These are phyloP conservation scores for Leucosporidium creatinivorum DNA, from an alignment of 768 basidiomycete genomes.

Conservation along the genomic window DNA sequence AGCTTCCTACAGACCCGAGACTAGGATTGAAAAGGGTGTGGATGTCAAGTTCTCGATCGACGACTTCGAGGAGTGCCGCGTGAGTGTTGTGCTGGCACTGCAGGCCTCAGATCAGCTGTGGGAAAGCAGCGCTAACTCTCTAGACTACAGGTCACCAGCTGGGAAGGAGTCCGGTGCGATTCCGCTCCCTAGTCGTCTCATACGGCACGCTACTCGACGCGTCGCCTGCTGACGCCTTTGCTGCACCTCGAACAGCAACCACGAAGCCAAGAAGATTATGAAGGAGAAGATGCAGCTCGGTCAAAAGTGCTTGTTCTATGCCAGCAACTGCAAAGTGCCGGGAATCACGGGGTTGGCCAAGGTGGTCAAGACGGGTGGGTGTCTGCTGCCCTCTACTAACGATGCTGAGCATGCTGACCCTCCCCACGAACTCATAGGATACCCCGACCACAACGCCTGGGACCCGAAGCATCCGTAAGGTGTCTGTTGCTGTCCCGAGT, in stretches of 20 bases:
- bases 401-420: too few relatives aligned
- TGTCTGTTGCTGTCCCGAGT: not conserved
- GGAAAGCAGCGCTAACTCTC: not conserved
- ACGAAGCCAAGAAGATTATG: slow-evolving; percentile 33
- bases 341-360: slow-evolving; percentile 76
- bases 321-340: slow-evolving; percentile 71
- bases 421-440: slow-evolving; percentile 51
- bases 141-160: slow-evolving; percentile 13
- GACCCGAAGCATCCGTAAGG: slow-evolving; percentile 39
- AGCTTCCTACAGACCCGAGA: too few relatives aligned
- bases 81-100: too few relatives aligned
- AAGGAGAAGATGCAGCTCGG: slow-evolving; percentile 25
- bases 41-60: too few relatives aligned
- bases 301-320: slow-evolving; percentile 51
- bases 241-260: slow-evolving; percentile 25
- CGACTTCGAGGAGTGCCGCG: too few relatives aligned
- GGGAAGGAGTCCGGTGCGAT: slow-evolving; percentile 26
- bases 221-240: not conserved
- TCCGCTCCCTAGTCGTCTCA: not conserved
- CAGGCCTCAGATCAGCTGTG: not conserved
- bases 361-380: slow-evolving; percentile 51
- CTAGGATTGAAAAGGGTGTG: too few relatives aligned
- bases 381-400: too few relatives aligned
- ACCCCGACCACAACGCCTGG: slow-evolving; percentile 65
- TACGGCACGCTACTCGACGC: not conserved